Evolutionary conservation across 2,329 filamentous ascomycete genomes (phyloP).

Genomic region (Paecilomyces sp.): DNA sequence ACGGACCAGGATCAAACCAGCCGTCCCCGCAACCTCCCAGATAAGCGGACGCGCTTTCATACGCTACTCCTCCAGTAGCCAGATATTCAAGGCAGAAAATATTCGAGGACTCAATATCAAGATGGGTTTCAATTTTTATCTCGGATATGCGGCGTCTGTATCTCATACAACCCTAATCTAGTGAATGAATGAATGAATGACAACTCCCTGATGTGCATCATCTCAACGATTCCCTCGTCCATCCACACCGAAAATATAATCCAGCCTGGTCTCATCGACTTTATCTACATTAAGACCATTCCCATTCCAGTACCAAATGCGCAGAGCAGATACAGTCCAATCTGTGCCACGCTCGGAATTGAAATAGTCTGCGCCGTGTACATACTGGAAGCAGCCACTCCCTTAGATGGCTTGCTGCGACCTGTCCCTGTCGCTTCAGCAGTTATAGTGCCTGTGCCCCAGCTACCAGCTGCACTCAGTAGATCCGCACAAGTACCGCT

Average conservation of each 20-base stretch:
- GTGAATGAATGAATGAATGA: background rate
- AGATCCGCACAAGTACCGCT: conserved; percentile 30
- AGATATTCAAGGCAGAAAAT: background rate
- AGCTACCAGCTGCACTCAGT: conserved; percentile 33
- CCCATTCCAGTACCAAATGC: background rate
- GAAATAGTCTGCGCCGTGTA: background rate
- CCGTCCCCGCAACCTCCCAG: background rate
- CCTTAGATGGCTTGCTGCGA: conserved; percentile 9
- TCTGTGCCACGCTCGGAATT: background rate
- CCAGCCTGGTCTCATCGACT: background rate
- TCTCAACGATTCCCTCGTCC: background rate
- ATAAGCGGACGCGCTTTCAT: background rate
- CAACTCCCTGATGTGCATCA: background rate
- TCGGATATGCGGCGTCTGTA: background rate
- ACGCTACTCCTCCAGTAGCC: background rate
- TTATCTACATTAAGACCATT: background rate
- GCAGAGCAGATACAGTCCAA: background rate
- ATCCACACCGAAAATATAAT: background rate
- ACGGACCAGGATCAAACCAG: background rate
- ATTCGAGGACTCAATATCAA: background rate
- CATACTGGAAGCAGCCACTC: background rate
- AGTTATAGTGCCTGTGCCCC: conserved; percentile 34
- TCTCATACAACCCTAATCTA: background rate
- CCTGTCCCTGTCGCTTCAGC: conserved; percentile 19
- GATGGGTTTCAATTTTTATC: background rate